phyloP scores from a whole-genome alignment of 352 stramenopile species.

The Phytophthora ohioensis region DNA sequence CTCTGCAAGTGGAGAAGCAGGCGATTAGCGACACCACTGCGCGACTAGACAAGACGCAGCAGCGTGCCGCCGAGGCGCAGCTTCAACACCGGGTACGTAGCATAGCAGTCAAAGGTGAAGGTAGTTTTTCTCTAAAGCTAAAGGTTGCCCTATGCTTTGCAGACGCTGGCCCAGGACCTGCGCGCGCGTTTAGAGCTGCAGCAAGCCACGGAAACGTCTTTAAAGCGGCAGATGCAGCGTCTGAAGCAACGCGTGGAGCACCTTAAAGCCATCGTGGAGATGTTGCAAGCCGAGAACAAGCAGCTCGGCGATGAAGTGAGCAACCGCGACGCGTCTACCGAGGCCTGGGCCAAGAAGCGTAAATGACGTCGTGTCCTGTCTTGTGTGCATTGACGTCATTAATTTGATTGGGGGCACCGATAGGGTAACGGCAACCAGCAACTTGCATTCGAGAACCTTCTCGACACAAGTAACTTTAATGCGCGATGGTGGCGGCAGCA shows the following conservation, averaged over 20 bases:
- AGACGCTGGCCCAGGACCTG: constrained; percentile 26
- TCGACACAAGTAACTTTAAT: constrained; percentile 19
- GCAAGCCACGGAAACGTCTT: constrained; percentile 3
- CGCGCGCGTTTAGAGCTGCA: constrained; percentile 31
- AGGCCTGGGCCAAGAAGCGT: constrained; percentile 34
- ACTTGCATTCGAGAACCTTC: constrained; percentile 39
- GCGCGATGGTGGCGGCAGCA: too few species aligned
- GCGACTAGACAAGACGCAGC: constrained; percentile 21
- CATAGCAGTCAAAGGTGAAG: too few species aligned
- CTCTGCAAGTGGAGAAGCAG: constrained; percentile 26
- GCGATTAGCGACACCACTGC: constrained; percentile 7
- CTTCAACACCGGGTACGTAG: constrained; percentile 26
- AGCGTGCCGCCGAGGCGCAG: constrained; percentile 9
- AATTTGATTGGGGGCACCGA: not conserved
- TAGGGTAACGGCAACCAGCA: constrained; percentile 13
- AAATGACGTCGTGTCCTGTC: constrained; percentile 8
- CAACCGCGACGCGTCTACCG: constrained; percentile 31
- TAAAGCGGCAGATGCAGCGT: constrained; percentile 25
- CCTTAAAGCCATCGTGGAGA: constrained; percentile 30
- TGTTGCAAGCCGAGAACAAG: constrained; percentile 39
- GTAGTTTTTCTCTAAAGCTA: not conserved
- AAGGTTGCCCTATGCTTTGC: not conserved
- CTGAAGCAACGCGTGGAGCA: constrained; percentile 29
- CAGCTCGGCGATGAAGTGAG: constrained; percentile 40
- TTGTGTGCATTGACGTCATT: constrained; percentile 26